A percentile compares a stretch with the other conserved stretches of the same genome.
These are phyloP conservation scores for Russula foetens DNA, from an alignment of 768 basidiomycete species.

Conservation along the genomic window DNA sequence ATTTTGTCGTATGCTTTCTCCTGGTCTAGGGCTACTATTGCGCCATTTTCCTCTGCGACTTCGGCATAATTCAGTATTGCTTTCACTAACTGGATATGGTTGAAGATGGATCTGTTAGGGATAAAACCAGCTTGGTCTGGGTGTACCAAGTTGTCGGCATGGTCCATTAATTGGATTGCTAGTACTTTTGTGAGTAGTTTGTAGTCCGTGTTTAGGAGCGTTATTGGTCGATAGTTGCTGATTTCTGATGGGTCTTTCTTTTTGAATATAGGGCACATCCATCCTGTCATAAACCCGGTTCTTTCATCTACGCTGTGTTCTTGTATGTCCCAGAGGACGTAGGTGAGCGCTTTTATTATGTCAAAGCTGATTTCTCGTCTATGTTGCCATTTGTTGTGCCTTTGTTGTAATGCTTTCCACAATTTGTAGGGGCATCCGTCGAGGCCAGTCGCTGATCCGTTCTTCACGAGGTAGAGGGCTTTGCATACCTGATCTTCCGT, in stretches of 20 bases:
- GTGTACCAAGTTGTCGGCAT: neutral
- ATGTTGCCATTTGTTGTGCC: neutral
- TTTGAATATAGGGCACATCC: conserved; percentile 31
- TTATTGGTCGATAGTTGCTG: no score
- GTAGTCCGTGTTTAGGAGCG: no score
- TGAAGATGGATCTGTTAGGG: neutral
- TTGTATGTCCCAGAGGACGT: neutral
- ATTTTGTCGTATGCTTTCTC: conserved; percentile 19
- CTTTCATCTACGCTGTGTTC: neutral
- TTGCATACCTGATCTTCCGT: no score
- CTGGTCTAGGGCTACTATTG: neutral
- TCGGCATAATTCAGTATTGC: conserved; percentile 1
- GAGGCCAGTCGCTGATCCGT: neutral
- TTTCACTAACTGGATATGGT: neutral
- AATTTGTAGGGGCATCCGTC: neutral
- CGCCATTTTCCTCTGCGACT: neutral
- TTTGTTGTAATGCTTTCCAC: neutral
- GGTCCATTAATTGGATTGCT: no score
- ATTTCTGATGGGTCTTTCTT: no score
- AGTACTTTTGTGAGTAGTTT: no score
- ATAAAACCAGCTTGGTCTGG: conserved; percentile 7
- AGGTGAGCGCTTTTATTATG: neutral
- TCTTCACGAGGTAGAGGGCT: neutral
- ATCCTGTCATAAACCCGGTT: conserved; percentile 26
- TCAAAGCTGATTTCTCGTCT: neutral